Base-by-base conservation (phyloP, 2,329 filamentous ascomycete genomes). In the Fusarium longipes region DNA sequence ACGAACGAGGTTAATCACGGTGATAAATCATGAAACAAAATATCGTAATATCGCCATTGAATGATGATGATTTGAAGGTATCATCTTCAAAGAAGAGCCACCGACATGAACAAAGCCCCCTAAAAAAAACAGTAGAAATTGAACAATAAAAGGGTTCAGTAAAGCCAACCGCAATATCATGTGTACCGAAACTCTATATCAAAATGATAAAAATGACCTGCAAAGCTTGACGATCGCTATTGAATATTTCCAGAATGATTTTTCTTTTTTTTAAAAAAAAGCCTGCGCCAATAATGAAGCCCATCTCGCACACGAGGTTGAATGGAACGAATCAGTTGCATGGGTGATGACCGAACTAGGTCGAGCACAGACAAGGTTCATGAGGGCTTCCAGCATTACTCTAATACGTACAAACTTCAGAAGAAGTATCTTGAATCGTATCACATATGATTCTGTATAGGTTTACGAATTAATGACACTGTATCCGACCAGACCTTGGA, bases 281-380 rank as follows among this genome's bases (percentile, higher is more conserved):
- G 27, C 18, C 27, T 42, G 30, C 50, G 24, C 65, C 65, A 68
- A 66, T 68, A 43, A 48, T n/a, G 36, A 44, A 40, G 48, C 48
- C 35, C 25, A 47, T 27, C 30, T 49, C 22, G 22, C 18, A 62
- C 65, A 68, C 65, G 65, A 57, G 65, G 56, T 29, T 62, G 43
- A 57, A 47, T 30, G 48, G 60, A 50, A 65, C 43, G 35, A 36
- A 49, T 42, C 52, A 53, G 65, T 36, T 27, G 30, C 39, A 39
- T 27, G 40, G 54, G 42, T 36, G 60, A 57, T 66, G 39, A 52
- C 52, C 39, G 32, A 51, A 48, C 65, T 68, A 65, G 44, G 47
- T n/a, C n/a, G 40, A 49, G 65, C 65, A 65, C 58, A 48, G 63
- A 67, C 64, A 36, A 24, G 44, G 59, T 64, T 64, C 18, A 18